phyloP scores from a whole-genome alignment of 2,329 filamentous ascomycete species.

The Fusarium secorum region DNA sequence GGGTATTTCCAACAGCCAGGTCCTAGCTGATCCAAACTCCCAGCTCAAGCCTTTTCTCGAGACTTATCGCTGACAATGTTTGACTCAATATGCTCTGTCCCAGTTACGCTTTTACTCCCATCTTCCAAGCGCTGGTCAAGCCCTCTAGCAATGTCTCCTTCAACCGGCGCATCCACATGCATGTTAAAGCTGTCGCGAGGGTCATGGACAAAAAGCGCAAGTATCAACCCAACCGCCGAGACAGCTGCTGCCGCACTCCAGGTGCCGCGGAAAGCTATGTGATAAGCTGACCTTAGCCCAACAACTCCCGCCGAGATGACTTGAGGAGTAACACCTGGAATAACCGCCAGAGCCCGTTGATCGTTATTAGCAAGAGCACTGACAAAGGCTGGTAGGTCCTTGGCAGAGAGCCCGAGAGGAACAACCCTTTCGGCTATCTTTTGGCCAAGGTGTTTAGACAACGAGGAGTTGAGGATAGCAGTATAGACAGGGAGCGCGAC shows the following conservation, averaged over 20 bases:
- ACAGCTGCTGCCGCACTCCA: not conserved
- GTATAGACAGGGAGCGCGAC: not conserved
- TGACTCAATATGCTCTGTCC: not conserved
- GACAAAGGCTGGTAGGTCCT: not conserved
- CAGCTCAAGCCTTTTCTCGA: not conserved
- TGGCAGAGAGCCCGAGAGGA: not conserved
- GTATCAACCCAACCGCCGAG: not conserved
- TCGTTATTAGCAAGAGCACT: not conserved
- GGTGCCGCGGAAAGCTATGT: not conserved
- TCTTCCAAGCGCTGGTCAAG: not conserved
- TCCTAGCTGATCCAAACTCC: not conserved
- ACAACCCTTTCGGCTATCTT: not conserved
- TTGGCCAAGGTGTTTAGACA: not conserved
- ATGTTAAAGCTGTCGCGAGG: not conserved
- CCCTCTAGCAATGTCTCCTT: not conserved
- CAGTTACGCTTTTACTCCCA: not conserved
- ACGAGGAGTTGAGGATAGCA: not conserved
- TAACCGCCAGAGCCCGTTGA: not conserved
- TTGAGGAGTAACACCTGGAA: not conserved
- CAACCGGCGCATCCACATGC: not conserved
- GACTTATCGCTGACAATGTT: not conserved
- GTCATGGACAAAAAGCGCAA: not conserved
- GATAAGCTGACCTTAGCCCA: not conserved
- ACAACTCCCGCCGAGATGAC: not conserved
- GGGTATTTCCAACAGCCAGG: fast-evolving